These are phyloP conservation scores for Fonsecaea pedrosoi DNA, from an alignment of 2,329 filamentous ascomycete genomes.

Conservation along the genomic window DNA sequence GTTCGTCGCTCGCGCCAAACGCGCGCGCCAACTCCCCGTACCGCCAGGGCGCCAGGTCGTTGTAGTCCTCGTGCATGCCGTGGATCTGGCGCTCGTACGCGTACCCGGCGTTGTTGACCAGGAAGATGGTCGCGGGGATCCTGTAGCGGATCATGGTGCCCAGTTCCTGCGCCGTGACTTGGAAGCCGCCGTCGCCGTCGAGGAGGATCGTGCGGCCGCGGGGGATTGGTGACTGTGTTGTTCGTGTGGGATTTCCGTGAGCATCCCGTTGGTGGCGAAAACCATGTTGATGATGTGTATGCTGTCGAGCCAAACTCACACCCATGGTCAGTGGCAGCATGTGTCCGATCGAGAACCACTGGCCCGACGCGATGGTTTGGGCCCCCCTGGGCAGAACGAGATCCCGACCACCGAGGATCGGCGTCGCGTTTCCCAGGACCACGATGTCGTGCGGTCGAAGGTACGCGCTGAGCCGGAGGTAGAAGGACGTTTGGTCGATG, in stretches of 20 bases:
- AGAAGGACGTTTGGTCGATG: conserved; percentile 66
- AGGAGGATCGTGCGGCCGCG: conserved; percentile 75
- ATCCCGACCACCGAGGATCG: conserved; percentile 88
- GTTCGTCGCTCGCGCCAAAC: conserved; percentile 66
- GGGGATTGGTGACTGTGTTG: no score
- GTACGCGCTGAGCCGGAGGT: conserved; percentile 77
- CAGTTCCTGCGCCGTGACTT: conserved; percentile 79
- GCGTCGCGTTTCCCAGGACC: conserved; percentile 85
- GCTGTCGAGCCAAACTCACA: conserved; percentile 68
- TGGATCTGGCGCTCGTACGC: conserved; percentile 91
- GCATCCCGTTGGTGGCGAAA: neutral
- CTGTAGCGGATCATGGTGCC: conserved; percentile 80
- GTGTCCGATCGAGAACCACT: conserved; percentile 73
- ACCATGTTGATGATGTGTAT: conserved; percentile 64
- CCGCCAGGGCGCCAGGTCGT: conserved; percentile 79
- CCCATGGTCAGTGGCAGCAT: conserved; percentile 68
- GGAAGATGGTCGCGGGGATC: conserved; percentile 79
- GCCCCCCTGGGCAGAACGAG: conserved; percentile 79
- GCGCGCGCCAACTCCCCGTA: conserved; percentile 71
- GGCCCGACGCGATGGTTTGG: conserved; percentile 79
- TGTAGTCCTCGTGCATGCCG: conserved; percentile 79
- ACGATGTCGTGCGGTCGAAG: conserved; percentile 75
- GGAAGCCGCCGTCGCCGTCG: conserved; percentile 87
- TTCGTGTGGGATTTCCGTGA: no score
- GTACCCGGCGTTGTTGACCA: conserved; percentile 87